Evolutionary conservation across 192 early-diverging fungal genomes (phyloP).

Genomic region (Radiomyces spectabilis): DNA sequence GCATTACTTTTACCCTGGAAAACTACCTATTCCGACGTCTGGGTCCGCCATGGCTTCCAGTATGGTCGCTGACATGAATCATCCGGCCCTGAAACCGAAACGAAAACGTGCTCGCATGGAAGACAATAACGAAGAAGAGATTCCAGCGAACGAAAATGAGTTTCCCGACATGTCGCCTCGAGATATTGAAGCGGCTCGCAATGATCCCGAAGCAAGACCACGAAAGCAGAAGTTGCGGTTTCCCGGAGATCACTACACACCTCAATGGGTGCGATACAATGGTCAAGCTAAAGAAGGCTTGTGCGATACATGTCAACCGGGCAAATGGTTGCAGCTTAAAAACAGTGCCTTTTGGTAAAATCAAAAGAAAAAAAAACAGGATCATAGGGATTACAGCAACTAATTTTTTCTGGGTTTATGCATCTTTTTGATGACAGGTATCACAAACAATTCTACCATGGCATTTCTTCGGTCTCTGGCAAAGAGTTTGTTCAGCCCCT

Average conservation of each 20-base stretch:
- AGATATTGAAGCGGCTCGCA: slow-evolving; percentile 36
- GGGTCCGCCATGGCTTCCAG: not conserved
- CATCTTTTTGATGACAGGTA: slow-evolving; percentile 38
- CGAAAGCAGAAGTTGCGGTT: slow-evolving; percentile 65
- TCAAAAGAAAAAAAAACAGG: not conserved
- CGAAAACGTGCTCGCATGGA: slow-evolving; percentile 1
- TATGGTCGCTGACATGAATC: no score
- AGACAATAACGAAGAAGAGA: not conserved
- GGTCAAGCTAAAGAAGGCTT: slow-evolving; percentile 75
- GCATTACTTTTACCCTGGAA: no score
- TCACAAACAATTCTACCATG: slow-evolving; percentile 83
- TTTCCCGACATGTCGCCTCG: slow-evolving; percentile 1
- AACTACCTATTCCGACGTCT: no score
- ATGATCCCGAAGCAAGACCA: slow-evolving; percentile 42
- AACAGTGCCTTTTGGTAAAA: slow-evolving; percentile 78
- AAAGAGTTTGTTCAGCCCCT: slow-evolving; percentile 61
- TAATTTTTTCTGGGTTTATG: not conserved
- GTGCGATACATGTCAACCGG: slow-evolving; percentile 73
- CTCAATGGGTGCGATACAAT: slow-evolving; percentile 68
- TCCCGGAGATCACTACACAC: slow-evolving; percentile 71
- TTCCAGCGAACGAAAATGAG: not conserved
- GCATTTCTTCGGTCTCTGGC: slow-evolving; percentile 82
- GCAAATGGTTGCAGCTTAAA: slow-evolving; percentile 83
- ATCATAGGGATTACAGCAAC: no score
- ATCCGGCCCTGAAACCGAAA: not conserved